Evolutionary conservation across 495 filamentous ascomycete species (phyloP), one percentile per base, ranked within the genome.

Genomic region (Tuber melanosporum): DNA sequence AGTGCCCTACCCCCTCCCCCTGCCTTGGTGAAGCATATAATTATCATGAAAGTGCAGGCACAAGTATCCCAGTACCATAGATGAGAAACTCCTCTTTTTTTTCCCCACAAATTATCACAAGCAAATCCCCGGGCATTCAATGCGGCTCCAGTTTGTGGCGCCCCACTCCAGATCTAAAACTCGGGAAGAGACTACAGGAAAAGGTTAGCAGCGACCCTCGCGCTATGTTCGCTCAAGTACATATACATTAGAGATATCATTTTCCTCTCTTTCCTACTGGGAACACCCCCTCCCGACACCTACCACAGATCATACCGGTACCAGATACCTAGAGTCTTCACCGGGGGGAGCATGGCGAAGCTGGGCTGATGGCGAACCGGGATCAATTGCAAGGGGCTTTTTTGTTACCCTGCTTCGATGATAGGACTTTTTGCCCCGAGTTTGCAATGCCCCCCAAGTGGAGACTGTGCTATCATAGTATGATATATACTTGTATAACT

Each of bases 121-220:
- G n/a, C 0, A 57, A 57, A 26, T 57, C 5, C 14, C 32, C 57
- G 32, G 57, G 17, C 57, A 66, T 36, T 66, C 32, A 3, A 19
- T 66, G 57, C 26, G 57, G 26, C 26, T 66, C 57, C 5, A 32
- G 14, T 66, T 0, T 14, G 15, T 15, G 32, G 57, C 26, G 14
- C 4, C 36, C 9, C 26, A 26, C 14, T 14, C 52, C 52, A 57
- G 22, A 57, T 57, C 26, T 14, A 66, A 66, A 62, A 62, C 8
- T 26, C 8, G 12, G 57, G 36, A 17, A 66, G 32, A 36, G 26
- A 36, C 4, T 0, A 12, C 14, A 14, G 3, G 74, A 45, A 43
- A 71, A 77, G 69, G 47, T 69, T 44, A 26, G n/a, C 66, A 52
- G 6, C 36, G 43, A 44, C 41, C 45, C 22, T 45, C 66, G 57